Base-by-base conservation (phyloP, 2,329 filamentous ascomycete genomes). In the Tolypocladium tundrense region DNA sequence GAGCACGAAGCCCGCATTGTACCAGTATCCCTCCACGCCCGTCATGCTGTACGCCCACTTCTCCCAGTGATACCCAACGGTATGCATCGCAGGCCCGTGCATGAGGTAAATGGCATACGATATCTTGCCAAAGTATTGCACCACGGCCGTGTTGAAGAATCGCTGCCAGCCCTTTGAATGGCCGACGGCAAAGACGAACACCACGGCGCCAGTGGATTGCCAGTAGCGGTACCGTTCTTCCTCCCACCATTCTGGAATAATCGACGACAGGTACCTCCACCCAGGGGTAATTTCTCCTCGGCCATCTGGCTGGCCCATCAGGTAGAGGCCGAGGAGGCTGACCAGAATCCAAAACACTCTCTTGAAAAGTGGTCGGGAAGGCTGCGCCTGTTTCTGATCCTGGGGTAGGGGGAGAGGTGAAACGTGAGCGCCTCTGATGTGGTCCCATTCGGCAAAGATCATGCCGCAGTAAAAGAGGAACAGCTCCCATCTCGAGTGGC, bases 101-200 rank as follows among this genome's bases (percentile, higher is more conserved):
- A 85, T 79, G 16, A 86, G 75, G 67, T 86, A 86, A 33, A 86
- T 66, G 54, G 81, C 78, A 65, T 83, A 86, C 56, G 80, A 84
- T 62, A 86, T 79, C 65, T 78, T 78, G 59, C 83, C 83, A 7
- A 86, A 71, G 68, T 85, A 86, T 65, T 84, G 81, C 3, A 83
- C 72, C 19, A 75, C 63, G 2, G 69, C 64, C 1, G 72, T 70
- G 64, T 78, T 78, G 69, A 85, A 83, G 58, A 83, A 70, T 21
- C 71, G 69, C 64, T 80, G 78, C 72, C 80, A 78, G 4, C 65
- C 68, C 2, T 69, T 66, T 5, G 77, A 77, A 57, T 78, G 75
- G 31, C 77, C 74, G 21, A 80, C 77, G 41, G 76, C 75, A 57
- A 77, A 69, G 6, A 84, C 76, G 58, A 84, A 79, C 2, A 83